Evolutionary conservation across 139 green algal species (phyloP), one percentile per base, ranked within the genome.

Genomic region (Coelastrella sp.): DNA sequence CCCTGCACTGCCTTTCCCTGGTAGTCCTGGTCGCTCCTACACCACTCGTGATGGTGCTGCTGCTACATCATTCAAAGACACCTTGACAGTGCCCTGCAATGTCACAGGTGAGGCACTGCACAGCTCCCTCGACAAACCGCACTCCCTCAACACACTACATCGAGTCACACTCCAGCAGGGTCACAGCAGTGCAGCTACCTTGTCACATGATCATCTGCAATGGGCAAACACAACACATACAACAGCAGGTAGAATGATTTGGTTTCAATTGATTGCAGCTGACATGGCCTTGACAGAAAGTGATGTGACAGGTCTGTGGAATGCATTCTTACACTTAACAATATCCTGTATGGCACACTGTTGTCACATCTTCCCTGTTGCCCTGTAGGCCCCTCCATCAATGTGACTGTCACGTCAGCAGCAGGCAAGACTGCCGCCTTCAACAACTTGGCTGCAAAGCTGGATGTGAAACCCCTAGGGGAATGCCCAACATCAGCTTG

Each of bases 401-500:
- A 72, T 8, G n/a, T 86, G 0, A 19, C 20, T n/a, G 82, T 72
- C 4, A 78, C 82, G 56, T 78, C 82, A 49, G 82, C 82, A 60
- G 22, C 63, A 14, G 82, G 59, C 63, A 61, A 14, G 24, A 63
- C 61, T 14, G 24, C 14, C 11, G 61, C 61, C 14, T 87, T 87
- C 82, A 61, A 87, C 6, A 17, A 87, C 4, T 20, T 66, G 20
- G 59, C 15, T 6, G 20, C 35, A 8, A 73, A 17, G 9, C 57
- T 86, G 58, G 22, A 24, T 19, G 35, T 86, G n/a, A 74, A 10
- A 20, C 58, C 59, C 6, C 81, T 86, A 15, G 81, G 20, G 7
- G 17, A 86, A 10, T 86, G 81, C 81, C 81, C 81, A 24, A 59
- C 10, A 20, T 61, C 59, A 11, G 74, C 81, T 9, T 86, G 81